Conservation (phyloP, 176 grass and related monocot species). For the Ampelocalamus luodianensis region DNA sequence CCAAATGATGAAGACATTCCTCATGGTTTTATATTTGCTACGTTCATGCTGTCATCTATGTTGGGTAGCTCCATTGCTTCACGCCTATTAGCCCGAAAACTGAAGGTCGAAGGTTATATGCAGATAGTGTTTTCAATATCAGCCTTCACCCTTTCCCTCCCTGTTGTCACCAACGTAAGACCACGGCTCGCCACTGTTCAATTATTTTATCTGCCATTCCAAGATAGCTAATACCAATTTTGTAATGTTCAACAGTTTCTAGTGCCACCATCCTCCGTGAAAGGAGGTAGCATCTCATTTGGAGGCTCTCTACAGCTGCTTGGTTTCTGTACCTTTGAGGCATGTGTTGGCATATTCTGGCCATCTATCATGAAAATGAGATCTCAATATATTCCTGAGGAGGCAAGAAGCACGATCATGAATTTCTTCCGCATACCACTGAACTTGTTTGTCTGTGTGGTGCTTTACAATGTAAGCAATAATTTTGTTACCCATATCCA, state of each 20-base stretch:
- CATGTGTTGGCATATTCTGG: slow-evolving; percentile 88
- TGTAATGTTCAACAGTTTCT: slow-evolving; percentile 59
- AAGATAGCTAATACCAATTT: slow-evolving; percentile 5
- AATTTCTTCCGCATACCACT: slow-evolving; percentile 92
- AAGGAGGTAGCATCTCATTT: slow-evolving; percentile 70
- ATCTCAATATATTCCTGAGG: slow-evolving; percentile 90
- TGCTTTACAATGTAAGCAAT: slow-evolving; percentile 91
- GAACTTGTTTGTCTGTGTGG: slow-evolving; percentile 91
- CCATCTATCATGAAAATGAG: slow-evolving; percentile 98
- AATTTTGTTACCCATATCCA: neutral
- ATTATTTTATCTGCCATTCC: neutral
- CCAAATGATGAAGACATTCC: slow-evolving; percentile 91
- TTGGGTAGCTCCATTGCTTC: slow-evolving; percentile 92
- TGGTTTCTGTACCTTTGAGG: slow-evolving; percentile 87
- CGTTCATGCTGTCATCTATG: slow-evolving; percentile 99
- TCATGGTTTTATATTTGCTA: slow-evolving; percentile 95
- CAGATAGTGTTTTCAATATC: slow-evolving; percentile 89
- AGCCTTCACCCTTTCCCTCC: slow-evolving; percentile 75
- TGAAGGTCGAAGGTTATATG: slow-evolving; percentile 96
- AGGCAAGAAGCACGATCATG: slow-evolving; percentile 89
- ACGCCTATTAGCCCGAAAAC: slow-evolving; percentile 65
- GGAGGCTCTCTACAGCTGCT: slow-evolving; percentile 75
- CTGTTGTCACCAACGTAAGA: slow-evolving; percentile 86
- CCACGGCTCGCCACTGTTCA: neutral
- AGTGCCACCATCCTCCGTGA: slow-evolving; percentile 57